These are phyloP conservation scores for Brassica nigra DNA, from an alignment of 345 rosid species.

Conservation along the genomic window DNA sequence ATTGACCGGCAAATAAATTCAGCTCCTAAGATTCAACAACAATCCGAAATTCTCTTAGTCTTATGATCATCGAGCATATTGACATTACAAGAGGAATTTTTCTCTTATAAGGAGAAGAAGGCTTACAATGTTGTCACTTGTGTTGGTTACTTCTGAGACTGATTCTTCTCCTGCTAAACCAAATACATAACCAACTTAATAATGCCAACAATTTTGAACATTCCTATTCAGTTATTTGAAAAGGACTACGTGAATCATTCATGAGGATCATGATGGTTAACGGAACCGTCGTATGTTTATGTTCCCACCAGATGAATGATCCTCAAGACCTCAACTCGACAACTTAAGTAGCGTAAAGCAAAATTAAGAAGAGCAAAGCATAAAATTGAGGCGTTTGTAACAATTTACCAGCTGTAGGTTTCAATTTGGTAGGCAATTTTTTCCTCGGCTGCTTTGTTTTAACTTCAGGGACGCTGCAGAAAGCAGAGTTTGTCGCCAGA, in stretches of 20 bases:
- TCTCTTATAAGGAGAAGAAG: neutral
- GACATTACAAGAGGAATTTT: neutral
- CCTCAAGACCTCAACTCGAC: neutral
- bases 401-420: conserved; percentile 46
- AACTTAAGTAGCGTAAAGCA: neutral
- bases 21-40: neutral
- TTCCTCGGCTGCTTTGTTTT: conserved; percentile 37
- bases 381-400: conserved; percentile 2
- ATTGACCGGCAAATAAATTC: neutral
- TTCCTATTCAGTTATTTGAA: neutral
- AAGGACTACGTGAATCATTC: neutral
- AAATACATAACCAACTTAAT: neutral
- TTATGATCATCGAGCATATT: neutral
- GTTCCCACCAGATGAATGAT: conserved; percentile 14
- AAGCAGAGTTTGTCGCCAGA: conserved; percentile 18
- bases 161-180: conserved; percentile 33
- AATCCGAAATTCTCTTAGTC: neutral
- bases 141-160: conserved; percentile 34
- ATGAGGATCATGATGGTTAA: neutral
- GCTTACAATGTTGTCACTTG: conserved; percentile 36
- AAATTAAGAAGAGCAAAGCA: neutral
- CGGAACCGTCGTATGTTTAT: neutral
- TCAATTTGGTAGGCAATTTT: conserved; percentile 35
- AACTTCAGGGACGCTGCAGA: conserved; percentile 37
- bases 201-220: neutral